Base-by-base conservation (phyloP, 148 eudicot species). In the Rhododendron mucronatum region DNA sequence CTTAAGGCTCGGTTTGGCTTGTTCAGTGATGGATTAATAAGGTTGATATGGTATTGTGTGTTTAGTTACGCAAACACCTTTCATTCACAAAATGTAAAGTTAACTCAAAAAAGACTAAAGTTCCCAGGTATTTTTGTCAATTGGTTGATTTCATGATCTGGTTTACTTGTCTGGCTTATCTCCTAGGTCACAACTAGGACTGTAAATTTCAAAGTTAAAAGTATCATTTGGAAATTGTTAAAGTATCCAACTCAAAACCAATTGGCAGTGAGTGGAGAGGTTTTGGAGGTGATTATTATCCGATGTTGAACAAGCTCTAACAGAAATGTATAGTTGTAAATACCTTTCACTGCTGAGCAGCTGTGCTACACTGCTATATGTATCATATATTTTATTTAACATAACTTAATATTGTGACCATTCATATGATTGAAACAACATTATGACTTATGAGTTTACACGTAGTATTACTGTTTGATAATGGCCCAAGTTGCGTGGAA, bases 61-160 rank as follows among this genome's bases (percentile, higher is more conserved):
- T 73, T 14, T 28, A 73, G 41, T 73, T 73, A 2, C 2, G 8
- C 16, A 33, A 9, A 41, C 18, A 73, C 35, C 7, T 20, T 47
- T 9, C 21, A 4, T 14, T 1, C 15, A 4, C 14, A 55, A 55
- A 57, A 21, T 57, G 20, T 55, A 81, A 35, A 35, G 16, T 53
- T 33, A 82, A 35, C 47, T 82, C 1, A 6, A 82, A 8, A 16
- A 4, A 21, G 26, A 37, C 26, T 82, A 30, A 13, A 4, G 39
- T 82, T 44, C 71, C 47, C 3, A 57, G 57, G 39, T 33, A 18
- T 57, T 57, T 37, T 35, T 33, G n/a, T 44, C 45, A 21, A 77
- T 41, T 77, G 80, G 44, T 55, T 82, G 48, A 45, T 82, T 82
- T 7, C 84, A 30, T 61, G 37, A 61, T 82, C 35, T 59, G 75